Evolutionary conservation across 2,329 filamentous ascomycete species (phyloP).

Genomic region (Herpotrichia juniperi): DNA sequence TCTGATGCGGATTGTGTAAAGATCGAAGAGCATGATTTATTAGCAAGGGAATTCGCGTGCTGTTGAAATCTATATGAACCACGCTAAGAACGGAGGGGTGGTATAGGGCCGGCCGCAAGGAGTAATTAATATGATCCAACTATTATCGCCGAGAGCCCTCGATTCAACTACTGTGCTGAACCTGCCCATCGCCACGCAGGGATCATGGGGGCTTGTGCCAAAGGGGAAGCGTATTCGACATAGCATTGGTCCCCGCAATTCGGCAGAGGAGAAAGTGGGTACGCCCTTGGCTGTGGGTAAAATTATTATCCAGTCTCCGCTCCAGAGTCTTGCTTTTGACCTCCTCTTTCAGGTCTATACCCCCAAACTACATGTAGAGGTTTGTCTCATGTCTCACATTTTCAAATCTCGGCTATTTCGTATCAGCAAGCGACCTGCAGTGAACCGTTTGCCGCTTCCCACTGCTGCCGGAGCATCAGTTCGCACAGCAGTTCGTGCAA

Average conservation of each 20-base stretch:
- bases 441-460: slow-evolving; percentile 12
- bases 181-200: slow-evolving; percentile 37
- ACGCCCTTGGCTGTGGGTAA: slow-evolving; percentile 8
- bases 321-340: slow-evolving; percentile 10
- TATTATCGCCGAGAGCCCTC: slow-evolving; percentile 37
- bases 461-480: slow-evolving; percentile 21
- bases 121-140: slow-evolving; percentile 42
- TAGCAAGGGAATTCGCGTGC: slow-evolving; percentile 35
- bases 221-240: slow-evolving; percentile 30
- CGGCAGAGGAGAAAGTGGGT: slow-evolving; percentile 23
- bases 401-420: slow-evolving; percentile 35
- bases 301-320: slow-evolving; percentile 14
- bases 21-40: slow-evolving; percentile 39
- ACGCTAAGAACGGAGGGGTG: slow-evolving; percentile 37
- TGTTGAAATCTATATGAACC: slow-evolving; percentile 43
- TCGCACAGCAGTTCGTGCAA: slow-evolving; percentile 23
- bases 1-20: slow-evolving; percentile 31
- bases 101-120: slow-evolving; percentile 41
- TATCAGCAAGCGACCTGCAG: slow-evolving; percentile 23
- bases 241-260: slow-evolving; percentile 36
- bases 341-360: slow-evolving; percentile 20
- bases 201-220: slow-evolving; percentile 39
- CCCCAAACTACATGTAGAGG: slow-evolving; percentile 17
- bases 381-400: slow-evolving; percentile 17
- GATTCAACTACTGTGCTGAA: slow-evolving; percentile 34